Percentiles rank a stretch among this genome's conserved stretches.
Evolutionary conservation across 2,329 filamentous ascomycete genomes (phyloP).

Genomic region (Albophoma yamanashiensis): DNA sequence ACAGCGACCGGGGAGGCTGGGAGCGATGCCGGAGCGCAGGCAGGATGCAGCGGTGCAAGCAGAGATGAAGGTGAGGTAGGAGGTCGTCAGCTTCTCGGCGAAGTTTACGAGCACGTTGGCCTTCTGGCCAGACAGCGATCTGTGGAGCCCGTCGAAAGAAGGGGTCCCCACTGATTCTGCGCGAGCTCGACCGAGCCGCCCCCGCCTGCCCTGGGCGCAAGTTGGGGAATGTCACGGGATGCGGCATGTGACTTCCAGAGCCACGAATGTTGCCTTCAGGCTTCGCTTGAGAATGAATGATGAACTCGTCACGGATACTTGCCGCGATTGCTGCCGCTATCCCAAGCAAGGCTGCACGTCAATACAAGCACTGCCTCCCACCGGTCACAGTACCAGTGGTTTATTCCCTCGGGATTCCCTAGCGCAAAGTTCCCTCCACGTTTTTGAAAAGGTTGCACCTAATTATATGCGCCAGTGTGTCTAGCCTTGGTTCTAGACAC

Average conservation of each 20-base stretch:
- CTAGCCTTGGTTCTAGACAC: background rate
- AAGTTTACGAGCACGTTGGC: slow-evolving; percentile 7
- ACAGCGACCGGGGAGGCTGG: slow-evolving; percentile 17
- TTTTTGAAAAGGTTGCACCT: background rate
- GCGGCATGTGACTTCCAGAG: slow-evolving; percentile 8
- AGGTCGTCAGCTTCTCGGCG: slow-evolving; percentile 24
- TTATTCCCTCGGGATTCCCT: background rate
- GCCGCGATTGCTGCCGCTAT: background rate
- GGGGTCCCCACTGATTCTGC: background rate
- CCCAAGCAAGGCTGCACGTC: background rate
- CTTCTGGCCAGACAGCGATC: slow-evolving; percentile 10
- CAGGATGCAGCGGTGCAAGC: slow-evolving; percentile 13
- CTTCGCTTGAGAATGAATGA: background rate
- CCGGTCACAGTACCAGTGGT: background rate
- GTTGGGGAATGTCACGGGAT: slow-evolving; percentile 9
- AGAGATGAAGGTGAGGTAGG: slow-evolving; percentile 29
- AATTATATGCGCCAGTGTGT: background rate
- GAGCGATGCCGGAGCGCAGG: slow-evolving; percentile 14
- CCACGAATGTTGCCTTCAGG: background rate
- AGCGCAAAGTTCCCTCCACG: background rate
- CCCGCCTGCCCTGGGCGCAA: background rate
- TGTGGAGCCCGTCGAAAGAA: background rate
- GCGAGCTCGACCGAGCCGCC: background rate
- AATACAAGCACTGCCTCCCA: background rate
- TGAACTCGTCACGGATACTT: background rate